A percentile compares a stretch with the other conserved stretches of the same genome.
Evolutionary conservation across 129 eudicot species (phyloP).

Genomic region (Tagetes patula): DNA sequence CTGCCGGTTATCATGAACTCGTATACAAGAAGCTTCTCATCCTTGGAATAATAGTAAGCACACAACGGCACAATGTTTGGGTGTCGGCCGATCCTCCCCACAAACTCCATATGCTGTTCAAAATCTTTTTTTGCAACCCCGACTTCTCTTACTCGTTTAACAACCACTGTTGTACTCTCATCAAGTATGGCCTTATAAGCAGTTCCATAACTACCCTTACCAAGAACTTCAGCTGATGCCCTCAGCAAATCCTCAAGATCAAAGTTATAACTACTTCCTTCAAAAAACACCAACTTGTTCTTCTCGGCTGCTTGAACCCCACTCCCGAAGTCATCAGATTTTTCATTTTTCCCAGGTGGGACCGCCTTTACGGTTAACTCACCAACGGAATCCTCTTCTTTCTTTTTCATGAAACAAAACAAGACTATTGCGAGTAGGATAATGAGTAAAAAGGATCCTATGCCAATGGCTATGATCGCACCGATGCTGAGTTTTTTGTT

Average conservation of each 20-base stretch:
- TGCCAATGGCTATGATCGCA: constrained; percentile 50
- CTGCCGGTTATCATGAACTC: constrained; percentile 76
- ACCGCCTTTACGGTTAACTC: constrained; percentile 54
- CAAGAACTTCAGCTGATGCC: constrained; percentile 97
- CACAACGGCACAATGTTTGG: constrained; percentile 62
- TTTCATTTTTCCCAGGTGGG: constrained; percentile 49
- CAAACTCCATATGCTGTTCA: constrained; percentile 81
- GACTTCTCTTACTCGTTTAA: constrained; percentile 77
- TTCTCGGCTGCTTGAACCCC: constrained; percentile 88
- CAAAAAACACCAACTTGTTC: constrained; percentile 72
- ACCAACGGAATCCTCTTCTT: constrained; percentile 28
- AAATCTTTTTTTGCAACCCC: constrained; percentile 72
- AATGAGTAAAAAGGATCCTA: constrained; percentile 45
- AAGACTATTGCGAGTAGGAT: constrained; percentile 37
- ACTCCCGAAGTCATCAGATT: constrained; percentile 77
- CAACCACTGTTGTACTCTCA: constrained; percentile 80
- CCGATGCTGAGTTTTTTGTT: constrained; percentile 46
- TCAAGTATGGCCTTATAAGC: constrained; percentile 81
- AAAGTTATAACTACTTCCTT: constrained; percentile 65
- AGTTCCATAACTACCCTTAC: constrained; percentile 89
- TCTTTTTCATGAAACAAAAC: constrained; percentile 57
- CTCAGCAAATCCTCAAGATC: constrained; percentile 93
- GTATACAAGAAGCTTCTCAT: constrained; percentile 91
- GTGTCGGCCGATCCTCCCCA: constrained; percentile 57
- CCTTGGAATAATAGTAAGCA: constrained; percentile 90